Evolutionary conservation across 352 stramenopile species (phyloP), one percentile per base, ranked within the genome.

Genomic region (Phytophthora constricta): DNA sequence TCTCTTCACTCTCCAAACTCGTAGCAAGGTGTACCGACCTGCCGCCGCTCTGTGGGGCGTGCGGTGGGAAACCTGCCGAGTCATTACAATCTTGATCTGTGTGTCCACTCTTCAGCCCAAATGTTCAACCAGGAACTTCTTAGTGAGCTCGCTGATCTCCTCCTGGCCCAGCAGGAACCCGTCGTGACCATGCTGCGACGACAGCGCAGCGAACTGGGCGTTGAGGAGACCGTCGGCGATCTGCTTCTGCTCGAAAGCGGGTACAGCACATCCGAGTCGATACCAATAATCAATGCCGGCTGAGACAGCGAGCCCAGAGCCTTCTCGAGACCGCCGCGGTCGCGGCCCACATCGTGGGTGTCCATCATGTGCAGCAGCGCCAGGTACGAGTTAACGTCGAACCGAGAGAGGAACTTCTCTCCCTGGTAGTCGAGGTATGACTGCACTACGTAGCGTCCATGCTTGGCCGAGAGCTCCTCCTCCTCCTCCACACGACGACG

Each of bases 81-180:
- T 48, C 51, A 28, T 59, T 13, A 42, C 11, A 23, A 47, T 46
- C 42, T 58, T 56, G 31, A 33, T 19, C 39, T 46, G 11, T 23
- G 37, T 41, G 28, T 45, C 31, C 60, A 39, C 14, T 59, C 27
- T 62, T 76, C 49, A 76, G 22, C 68, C 54, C 41, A 80, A 68
- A 20, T 62, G 55, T 28, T 85, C 67, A 39, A 62, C 72, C 39
- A 95, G 65, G 52, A 97, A 97, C 25, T 67, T 56, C 37, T 58
- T 69, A 2, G 91, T 76, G n/a, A 82, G 62, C 9, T 80, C 64
- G 42, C 77, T 91, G 48, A 99, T 95, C 69, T 92, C 82, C 58
- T 99, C 90, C 68, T 99, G 96, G 55, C 98, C 96, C 28, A 99
- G 77, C 31, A 99, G 80, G 74, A 99, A 99, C 23, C 93, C 96